Evolutionary conservation across 306 rosid genomes (phyloP).

Genomic region (Citrullus colocynthis): DNA sequence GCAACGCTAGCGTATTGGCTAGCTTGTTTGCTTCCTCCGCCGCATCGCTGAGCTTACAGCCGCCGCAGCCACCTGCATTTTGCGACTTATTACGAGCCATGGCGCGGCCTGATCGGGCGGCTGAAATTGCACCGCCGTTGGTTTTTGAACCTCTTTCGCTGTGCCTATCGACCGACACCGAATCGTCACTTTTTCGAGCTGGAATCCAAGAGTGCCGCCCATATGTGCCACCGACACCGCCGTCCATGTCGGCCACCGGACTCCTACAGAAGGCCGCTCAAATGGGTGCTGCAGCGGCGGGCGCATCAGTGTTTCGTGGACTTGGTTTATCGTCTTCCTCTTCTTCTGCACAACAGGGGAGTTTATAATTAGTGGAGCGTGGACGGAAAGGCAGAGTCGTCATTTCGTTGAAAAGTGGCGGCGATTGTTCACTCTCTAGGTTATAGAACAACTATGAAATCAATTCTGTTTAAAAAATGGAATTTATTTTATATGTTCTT

Average conservation of each 20-base stretch:
- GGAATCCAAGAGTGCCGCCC: background rate
- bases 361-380: background rate
- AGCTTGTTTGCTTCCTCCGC: background rate
- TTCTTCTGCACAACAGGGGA: constrained; percentile 1
- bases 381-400: background rate
- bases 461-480: background rate
- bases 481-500: background rate
- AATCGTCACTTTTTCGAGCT: background rate
- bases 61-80: background rate
- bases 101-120: background rate
- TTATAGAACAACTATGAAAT: background rate
- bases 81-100: constrained; percentile 4
- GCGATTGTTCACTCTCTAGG: background rate
- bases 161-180: background rate
- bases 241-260: constrained; percentile 2
- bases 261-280: constrained; percentile 8
- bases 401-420: background rate
- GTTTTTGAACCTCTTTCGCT: constrained; percentile 1
- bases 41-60: background rate
- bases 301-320: background rate
- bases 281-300: constrained; percentile 1
- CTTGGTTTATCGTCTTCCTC: constrained; percentile 2
- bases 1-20: background rate
- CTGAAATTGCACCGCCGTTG: background rate
- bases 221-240: background rate